Evolutionary conservation across 75 land plant species (phyloP).

Genomic region (Picea sitchensis): DNA sequence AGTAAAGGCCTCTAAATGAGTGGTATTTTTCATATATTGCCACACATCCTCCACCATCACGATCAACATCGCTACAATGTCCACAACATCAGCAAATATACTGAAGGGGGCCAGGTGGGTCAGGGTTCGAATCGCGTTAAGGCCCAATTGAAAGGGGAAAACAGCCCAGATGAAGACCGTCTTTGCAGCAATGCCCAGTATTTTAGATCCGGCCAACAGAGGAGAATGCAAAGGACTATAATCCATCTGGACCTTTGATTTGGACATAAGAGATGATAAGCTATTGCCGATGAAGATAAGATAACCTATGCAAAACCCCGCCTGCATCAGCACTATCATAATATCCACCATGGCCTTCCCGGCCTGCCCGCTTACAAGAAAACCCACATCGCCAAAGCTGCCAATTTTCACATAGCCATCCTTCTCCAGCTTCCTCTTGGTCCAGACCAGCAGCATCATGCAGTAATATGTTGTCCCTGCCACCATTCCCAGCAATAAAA

Average conservation of each 20-base stretch:
- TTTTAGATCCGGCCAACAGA: background rate
- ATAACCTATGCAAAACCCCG: constrained; percentile 77
- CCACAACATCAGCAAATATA: constrained; percentile 79
- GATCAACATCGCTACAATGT: constrained; percentile 75
- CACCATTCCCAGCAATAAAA: no score
- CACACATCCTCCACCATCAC: constrained; percentile 67
- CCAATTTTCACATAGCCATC: constrained; percentile 27
- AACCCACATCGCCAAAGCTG: constrained; percentile 82
- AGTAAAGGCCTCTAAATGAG: constrained; percentile 34
- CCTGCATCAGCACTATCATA: constrained; percentile 71
- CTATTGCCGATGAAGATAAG: constrained; percentile 79
- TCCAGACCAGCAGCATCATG: constrained; percentile 18
- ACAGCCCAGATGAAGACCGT: constrained; percentile 47
- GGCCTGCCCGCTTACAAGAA: constrained; percentile 41
- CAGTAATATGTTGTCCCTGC: no score
- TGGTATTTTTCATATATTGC: constrained; percentile 14
- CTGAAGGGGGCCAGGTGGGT: constrained; percentile 89
- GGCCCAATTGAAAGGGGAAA: constrained; percentile 74
- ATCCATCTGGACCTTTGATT: background rate
- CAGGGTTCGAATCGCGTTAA: constrained; percentile 70
- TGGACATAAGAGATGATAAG: constrained; percentile 45
- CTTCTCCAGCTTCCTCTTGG: constrained; percentile 45
- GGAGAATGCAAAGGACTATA: constrained; percentile 21
- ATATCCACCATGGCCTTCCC: constrained; percentile 68
- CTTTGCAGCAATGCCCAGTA: constrained; percentile 39